Evolutionary conservation across 371 early-diverging fungal species (phyloP), one percentile per base, ranked within the genome.

Genomic region (Zopfochytrium polystomum): DNA sequence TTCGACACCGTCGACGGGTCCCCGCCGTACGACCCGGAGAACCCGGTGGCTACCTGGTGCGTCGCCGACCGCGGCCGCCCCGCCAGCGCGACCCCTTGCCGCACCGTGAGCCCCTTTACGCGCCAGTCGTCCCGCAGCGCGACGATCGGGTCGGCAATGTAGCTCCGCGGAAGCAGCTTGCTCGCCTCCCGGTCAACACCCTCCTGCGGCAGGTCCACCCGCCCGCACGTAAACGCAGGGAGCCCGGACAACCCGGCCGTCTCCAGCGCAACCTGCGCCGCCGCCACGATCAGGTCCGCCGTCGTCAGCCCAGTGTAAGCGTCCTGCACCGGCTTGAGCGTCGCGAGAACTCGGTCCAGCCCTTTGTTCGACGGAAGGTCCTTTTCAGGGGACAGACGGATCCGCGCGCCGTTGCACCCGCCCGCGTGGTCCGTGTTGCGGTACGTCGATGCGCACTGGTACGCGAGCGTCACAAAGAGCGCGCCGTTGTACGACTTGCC

Each of bases 221-320:
- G 55, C 11, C 69, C 43, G 2, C 69, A 65, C 18, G 38, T 33
- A 20, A 22, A 29, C 23, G 58, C 43, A 9, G 13, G 3, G 3
- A 60, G 11, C 1, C 25, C 13, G 25, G 29, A 18, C 38, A 38
- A 33, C 3, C 52, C 59, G 23, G 60, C 60, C 1, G 18, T 7
- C 31, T 35, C 47, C 34, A 63, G 7, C 15, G 65, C 60, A 34
- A 35, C 52, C 20, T 42, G 2, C 15, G 60, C 70, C 7, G 62
- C 64, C n/a, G 58, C 44, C 18, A 62, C 70, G 35, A 69, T 69
- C 50, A 65, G 50, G 43, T 69, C 70, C 45, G 65, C 61, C 47
- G 47, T 38, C 7, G 69, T 50, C n/a, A 60, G 27, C 7, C 38
- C 7, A 38, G 38, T 18, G 47, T 44, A 60, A 6, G 7, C 1